These are phyloP conservation scores for Sarcodon aspratus DNA, from an alignment of 768 basidiomycete species.

Conservation along the genomic window DNA sequence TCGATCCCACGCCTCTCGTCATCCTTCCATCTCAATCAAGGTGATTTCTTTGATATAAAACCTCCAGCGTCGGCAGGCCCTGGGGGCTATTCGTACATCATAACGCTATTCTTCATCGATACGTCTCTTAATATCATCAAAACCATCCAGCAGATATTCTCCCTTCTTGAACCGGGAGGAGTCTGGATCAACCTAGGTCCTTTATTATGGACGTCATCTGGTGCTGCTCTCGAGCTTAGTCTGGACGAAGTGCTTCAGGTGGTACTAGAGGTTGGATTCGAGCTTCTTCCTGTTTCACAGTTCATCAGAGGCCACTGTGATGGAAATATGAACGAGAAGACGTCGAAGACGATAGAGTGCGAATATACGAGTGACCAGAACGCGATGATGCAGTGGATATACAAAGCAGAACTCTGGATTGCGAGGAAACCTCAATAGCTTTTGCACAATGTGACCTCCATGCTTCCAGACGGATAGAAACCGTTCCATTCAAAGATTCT, in stretches of 20 bases:
- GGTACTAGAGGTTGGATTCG: constrained; percentile 45
- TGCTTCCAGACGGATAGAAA: no score
- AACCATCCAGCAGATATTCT: constrained; percentile 42
- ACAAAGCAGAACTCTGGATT: constrained; percentile 59
- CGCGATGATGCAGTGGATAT: constrained; percentile 66
- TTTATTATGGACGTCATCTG: constrained; percentile 49
- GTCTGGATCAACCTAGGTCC: constrained; percentile 67
- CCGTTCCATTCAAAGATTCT: no score
- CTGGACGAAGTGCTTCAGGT: constrained; percentile 51
- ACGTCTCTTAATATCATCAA: constrained; percentile 23
- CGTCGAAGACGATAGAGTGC: constrained; percentile 38
- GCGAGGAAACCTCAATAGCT: constrained; percentile 24
- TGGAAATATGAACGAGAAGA: constrained; percentile 11
- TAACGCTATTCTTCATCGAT: constrained; percentile 34
- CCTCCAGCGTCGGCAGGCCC: not conserved
- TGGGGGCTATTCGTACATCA: constrained; percentile 43
- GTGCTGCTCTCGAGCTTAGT: constrained; percentile 43
- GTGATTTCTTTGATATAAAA: constrained; percentile 38
- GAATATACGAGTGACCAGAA: constrained; percentile 52
- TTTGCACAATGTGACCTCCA: no score
- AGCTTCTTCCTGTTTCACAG: constrained; percentile 14
- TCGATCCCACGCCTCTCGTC: constrained; percentile 35
- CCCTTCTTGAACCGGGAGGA: constrained; percentile 48
- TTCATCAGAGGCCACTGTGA: constrained; percentile 7
- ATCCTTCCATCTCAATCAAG: constrained; percentile 35